Base-by-base conservation (phyloP, 2,329 filamentous ascomycete genomes). In the Fusarium globosum region DNA sequence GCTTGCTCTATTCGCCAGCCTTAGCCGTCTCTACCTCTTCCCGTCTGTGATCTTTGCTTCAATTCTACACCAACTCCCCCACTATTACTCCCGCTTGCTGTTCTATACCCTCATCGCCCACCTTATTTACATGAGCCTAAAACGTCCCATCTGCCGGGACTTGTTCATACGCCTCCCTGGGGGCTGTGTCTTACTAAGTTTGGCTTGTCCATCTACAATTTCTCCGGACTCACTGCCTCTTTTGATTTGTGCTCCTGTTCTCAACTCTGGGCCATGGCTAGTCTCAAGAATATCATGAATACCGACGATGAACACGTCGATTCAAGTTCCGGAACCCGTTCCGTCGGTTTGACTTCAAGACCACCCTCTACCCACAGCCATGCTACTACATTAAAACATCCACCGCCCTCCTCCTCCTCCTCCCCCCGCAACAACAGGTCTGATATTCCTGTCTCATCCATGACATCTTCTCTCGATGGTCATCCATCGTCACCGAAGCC, bases 221-320 rank as follows among this genome's bases (percentile, higher is more conserved):
- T 65, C 69, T 77, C 80, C 80, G 78, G 78, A 80, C 76, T 76
- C 76, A 77, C 78, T 79, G 69, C 77, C 71, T 76, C 77, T 78
- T 75, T 77, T 57, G 69, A 69, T 68, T 71, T 52, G 66, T 69
- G 78, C 81, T 81, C 83, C 82, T 82, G 78, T 81, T 84, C 81
- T 83, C 80, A 77, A 80, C 77, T 75, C 77, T 80, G 80, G 55
- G 81, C 80, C 82, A 89, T 89, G 87, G 84, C 86, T 74, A 88
- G 86, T 78, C 84, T 89, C 73, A 85, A 84, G 77, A 87, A 87
- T 77, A 89, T 89, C 79, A 88, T 89, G 85, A 88, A 89, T 79
- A 82, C 84, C 77, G 85, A 87, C 76, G 86, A 88, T 75, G 86
- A 87, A 76, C 82, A 84, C 71, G 79, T 79, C 68, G 81, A 84